Conservation (phyloP, 768 basidiomycete genomes). For the Collybia nuda region DNA sequence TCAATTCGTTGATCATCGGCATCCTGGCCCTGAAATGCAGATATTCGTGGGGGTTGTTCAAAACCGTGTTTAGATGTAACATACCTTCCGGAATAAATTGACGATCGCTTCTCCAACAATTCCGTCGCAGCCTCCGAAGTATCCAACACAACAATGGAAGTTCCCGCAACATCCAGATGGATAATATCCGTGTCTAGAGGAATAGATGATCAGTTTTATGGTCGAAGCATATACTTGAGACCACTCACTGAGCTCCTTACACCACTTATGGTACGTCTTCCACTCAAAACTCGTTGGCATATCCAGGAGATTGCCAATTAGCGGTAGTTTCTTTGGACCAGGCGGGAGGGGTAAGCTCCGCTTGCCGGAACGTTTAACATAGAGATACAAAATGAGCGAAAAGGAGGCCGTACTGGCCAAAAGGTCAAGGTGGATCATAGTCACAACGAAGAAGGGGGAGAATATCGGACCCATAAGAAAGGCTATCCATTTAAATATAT, state of each 20-base stretch:
- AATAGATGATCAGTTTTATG: neutral
- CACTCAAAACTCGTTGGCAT: slow-evolving; percentile 5
- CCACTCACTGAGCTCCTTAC: slow-evolving; percentile 6
- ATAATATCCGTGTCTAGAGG: slow-evolving; percentile 20
- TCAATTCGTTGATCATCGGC: slow-evolving; percentile 15
- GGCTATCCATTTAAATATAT: no score
- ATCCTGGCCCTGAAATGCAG: slow-evolving; percentile 4
- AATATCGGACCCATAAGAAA: no score
- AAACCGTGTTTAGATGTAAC: neutral
- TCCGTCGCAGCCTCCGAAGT: slow-evolving; percentile 18
- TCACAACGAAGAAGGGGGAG: no score
- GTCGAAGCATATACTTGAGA: neutral
- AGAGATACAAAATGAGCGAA: slow-evolving; percentile 1
- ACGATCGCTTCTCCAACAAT: slow-evolving; percentile 20
- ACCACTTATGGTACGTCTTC: slow-evolving; percentile 14
- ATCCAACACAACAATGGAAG: slow-evolving; percentile 19
- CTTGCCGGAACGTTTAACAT: neutral
- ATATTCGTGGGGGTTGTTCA: neutral
- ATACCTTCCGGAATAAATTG: slow-evolving; percentile 19
- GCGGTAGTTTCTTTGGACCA: slow-evolving; percentile 3
- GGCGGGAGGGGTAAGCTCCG: slow-evolving; percentile 8
- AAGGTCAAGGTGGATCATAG: slow-evolving; percentile 1
- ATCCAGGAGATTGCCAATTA: slow-evolving; percentile 11
- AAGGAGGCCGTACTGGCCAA: slow-evolving; percentile 1
- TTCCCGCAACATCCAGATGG: slow-evolving; percentile 17